Evolutionary conservation across 2,329 filamentous ascomycete species (phyloP).

Genomic region (Hymenoscyphus occultus): DNA sequence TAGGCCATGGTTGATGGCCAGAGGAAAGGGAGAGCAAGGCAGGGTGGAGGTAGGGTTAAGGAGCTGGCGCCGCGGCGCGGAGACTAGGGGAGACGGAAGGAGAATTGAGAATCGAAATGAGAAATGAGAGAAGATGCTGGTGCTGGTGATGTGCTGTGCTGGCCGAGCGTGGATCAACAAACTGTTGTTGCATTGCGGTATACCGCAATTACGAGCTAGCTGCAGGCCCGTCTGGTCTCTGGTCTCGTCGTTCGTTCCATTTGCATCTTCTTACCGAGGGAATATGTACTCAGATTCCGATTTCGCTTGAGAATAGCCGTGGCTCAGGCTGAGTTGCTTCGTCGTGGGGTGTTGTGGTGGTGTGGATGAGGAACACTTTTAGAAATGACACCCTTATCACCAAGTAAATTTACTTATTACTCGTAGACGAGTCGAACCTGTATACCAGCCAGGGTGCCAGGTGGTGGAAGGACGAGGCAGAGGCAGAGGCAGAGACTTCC

Average conservation of each 20-base stretch:
- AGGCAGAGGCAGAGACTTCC: neutral
- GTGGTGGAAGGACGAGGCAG: neutral
- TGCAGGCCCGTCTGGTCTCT: conserved; percentile 9
- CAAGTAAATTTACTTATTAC: conserved; percentile 1
- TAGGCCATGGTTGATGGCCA: neutral
- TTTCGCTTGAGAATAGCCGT: neutral
- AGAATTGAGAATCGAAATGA: conserved; percentile 34
- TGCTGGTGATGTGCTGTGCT: neutral
- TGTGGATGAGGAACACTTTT: conserved; percentile 5
- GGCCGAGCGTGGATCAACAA: neutral
- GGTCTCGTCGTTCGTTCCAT: neutral
- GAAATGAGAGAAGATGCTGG: conserved; percentile 7
- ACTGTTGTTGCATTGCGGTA: neutral
- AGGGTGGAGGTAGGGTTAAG: conserved; percentile 20
- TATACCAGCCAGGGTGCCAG: neutral
- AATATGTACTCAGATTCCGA: no score
- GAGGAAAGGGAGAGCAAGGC: neutral
- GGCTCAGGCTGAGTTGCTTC: conserved; percentile 6
- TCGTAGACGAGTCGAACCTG: conserved; percentile 14
- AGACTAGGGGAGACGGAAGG: conserved; percentile 32
- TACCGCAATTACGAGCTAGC: neutral
- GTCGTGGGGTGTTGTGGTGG: neutral
- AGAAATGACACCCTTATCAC: neutral
- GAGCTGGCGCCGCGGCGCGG: conserved; percentile 24
- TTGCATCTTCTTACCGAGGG: no score